A percentile compares a stretch with the other conserved stretches of the same genome.
Conservation (phyloP, 2,329 filamentous ascomycete genomes). For the Acephala macrosclerotiorum region DNA sequence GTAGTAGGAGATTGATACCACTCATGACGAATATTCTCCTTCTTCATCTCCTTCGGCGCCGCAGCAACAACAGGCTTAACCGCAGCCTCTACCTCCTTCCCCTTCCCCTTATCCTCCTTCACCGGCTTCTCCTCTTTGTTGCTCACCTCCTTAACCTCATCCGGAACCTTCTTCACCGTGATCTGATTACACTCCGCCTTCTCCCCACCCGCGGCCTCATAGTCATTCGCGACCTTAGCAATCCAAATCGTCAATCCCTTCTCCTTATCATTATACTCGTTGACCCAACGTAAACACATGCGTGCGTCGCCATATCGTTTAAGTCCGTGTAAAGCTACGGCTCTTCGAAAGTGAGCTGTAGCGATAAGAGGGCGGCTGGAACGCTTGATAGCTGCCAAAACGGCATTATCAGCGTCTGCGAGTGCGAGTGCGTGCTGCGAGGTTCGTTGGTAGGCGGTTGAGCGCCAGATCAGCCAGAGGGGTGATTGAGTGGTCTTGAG, state of each 20-base stretch:
- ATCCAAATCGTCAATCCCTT: constrained; percentile 64
- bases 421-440: constrained; percentile 69
- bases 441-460: constrained; percentile 76
- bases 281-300: constrained; percentile 68
- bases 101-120: constrained; percentile 20
- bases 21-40: constrained; percentile 69
- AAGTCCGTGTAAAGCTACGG: constrained; percentile 74
- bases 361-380: constrained; percentile 78
- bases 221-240: constrained; percentile 59
- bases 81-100: constrained; percentile 15
- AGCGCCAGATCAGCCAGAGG: constrained; percentile 81
- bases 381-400: constrained; percentile 68
- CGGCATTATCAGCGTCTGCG: constrained; percentile 72
- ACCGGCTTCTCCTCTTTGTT: constrained; percentile 27
- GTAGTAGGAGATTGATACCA: constrained; percentile 72
- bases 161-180: constrained; percentile 61
- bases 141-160: constrained; percentile 49
- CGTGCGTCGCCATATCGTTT: constrained; percentile 78
- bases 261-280: constrained; percentile 59
- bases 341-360: constrained; percentile 83
- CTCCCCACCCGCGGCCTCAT: constrained; percentile 54
- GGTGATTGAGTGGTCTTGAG: constrained; percentile 76
- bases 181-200: constrained; percentile 54
- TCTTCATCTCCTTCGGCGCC: constrained; percentile 46
- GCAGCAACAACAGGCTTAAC: constrained; percentile 26